Base-by-base conservation (phyloP, 495 filamentous ascomycete genomes). In the Ascobolus immersus region DNA sequence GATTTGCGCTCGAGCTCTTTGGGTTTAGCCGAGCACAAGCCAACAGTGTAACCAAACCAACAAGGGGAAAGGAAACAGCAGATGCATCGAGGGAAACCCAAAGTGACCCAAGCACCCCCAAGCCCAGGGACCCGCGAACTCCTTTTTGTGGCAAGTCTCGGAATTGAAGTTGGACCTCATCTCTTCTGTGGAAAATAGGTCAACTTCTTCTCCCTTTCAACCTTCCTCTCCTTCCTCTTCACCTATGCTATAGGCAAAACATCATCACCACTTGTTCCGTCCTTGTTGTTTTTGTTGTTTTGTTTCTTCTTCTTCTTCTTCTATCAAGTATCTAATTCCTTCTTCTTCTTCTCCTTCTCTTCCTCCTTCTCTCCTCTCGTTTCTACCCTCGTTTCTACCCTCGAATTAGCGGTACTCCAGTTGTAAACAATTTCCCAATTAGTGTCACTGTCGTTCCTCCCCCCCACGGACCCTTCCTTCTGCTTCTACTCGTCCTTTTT, bases 391-490 rank as follows among this genome's bases (percentile, higher is more conserved):
- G 23, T 34, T 17, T 37, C 21, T 29, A 15, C 33, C 37, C 27
- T 17, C 27, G 21, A 17, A 33, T 44, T 48, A 45, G 50, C 45
- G 50, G 49, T 44, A 43, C 40, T 32, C 18, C 29, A 34, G 39
- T 38, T 39, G 44, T 43, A 43, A 44, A 44, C 47, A 48, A 52
- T 39, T 35, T 28, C 39, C 32, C 34, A 48, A n/a, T 17, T 12
- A 21, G 28, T 30, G 22, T 25, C 21, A 32, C 24, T 25, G 3
- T 38, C 4, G 32, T 17, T 19, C 34, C 25, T 22, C 17, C 23
- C 28, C 25, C 32, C 37, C 29, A 17, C 21, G 21, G 35, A 26
- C 23, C 37, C 25, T 30, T 31, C 23, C 25, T 25, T 27, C 21
- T 17, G 35, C 35, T 37, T 35, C 36, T 46, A 37, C 34, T 45